Conservation (phyloP, 208 protist species). For the Acanthamoeba sp. region DNA sequence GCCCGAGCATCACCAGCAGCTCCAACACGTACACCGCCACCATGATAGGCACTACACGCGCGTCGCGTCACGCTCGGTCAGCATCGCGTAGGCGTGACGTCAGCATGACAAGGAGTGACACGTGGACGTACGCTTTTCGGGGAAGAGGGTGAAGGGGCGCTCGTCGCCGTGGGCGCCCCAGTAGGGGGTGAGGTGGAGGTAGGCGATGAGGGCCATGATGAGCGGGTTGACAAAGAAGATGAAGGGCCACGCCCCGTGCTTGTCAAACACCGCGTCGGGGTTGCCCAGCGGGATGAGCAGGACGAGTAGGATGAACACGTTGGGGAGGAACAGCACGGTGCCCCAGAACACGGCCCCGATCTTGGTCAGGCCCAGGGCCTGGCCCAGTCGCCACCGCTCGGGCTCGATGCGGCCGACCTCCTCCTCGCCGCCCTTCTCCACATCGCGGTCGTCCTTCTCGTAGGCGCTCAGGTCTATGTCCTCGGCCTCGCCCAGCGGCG, state of each 20-base stretch:
- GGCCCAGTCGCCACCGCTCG: constrained; percentile 26
- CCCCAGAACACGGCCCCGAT: constrained; percentile 36
- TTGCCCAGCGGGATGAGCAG: constrained; percentile 70
- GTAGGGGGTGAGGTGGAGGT: constrained; percentile 50
- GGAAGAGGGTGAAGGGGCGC: constrained; percentile 49
- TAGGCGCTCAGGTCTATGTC: not conserved
- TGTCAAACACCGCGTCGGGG: constrained; percentile 36
- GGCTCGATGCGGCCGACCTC: not conserved
- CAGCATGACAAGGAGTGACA: no score
- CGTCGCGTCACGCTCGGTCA: no score
- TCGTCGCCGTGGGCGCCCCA: constrained; percentile 28
- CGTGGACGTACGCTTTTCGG: not conserved
- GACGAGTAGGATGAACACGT: constrained; percentile 8
- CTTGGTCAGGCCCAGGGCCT: not conserved
- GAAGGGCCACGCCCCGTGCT: constrained; percentile 46
- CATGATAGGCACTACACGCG: constrained; percentile 29
- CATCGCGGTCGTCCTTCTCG: not conserved
- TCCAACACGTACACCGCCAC: constrained; percentile 47
- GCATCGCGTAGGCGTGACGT: not conserved
- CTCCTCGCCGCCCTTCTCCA: not conserved
- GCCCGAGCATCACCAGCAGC: not conserved
- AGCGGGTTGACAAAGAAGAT: constrained; percentile 73
- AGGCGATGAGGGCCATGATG: constrained; percentile 68
- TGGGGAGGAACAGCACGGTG: constrained; percentile 30
- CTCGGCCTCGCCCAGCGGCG: no score